phyloP scores from a whole-genome alignment of 1,284 basidiomycete species.

The Pseudozyma sp. region DNA sequence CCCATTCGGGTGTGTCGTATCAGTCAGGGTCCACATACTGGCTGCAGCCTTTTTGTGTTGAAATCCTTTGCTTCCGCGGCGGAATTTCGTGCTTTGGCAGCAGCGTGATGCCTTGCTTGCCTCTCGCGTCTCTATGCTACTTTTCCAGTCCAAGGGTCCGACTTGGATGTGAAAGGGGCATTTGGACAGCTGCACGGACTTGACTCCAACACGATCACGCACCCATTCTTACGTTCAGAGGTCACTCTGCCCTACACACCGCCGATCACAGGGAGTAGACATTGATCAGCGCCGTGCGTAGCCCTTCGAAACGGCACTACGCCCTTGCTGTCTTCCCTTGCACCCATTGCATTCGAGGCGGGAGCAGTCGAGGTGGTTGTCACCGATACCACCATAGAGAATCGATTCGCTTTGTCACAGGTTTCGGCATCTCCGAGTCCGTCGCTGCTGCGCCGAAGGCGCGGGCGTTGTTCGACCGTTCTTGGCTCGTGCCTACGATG shows the following conservation, averaged over 20 bases:
- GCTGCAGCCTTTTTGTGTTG: too few species aligned
- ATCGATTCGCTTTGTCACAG: background rate
- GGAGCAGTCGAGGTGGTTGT: too few species aligned
- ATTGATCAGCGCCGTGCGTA: too few species aligned
- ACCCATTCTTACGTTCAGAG: too few species aligned
- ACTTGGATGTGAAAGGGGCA: background rate
- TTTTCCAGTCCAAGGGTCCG: constrained; percentile 6
- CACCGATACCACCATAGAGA: background rate
- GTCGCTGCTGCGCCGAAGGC: background rate
- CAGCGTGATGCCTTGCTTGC: constrained; percentile 9
- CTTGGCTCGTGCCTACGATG: constrained; percentile 15
- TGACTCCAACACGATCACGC: background rate
- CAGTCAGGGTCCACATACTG: too few species aligned
- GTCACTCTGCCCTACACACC: too few species aligned
- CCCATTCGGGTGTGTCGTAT: too few species aligned
- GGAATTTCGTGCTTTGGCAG: constrained; percentile 18
- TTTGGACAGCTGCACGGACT: constrained; percentile 13
- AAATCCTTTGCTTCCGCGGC: background rate
- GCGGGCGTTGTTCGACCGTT: background rate
- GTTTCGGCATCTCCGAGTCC: background rate
- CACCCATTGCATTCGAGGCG: too few species aligned
- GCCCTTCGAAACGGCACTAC: too few species aligned
- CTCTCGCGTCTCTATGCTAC: background rate
- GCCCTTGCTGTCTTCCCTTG: too few species aligned
- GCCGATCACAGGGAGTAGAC: too few species aligned